Percentiles rank a stretch among this genome's conserved stretches.
Conservation (phyloP, 208 protist species). For the Leishmania martiniquensis region DNA sequence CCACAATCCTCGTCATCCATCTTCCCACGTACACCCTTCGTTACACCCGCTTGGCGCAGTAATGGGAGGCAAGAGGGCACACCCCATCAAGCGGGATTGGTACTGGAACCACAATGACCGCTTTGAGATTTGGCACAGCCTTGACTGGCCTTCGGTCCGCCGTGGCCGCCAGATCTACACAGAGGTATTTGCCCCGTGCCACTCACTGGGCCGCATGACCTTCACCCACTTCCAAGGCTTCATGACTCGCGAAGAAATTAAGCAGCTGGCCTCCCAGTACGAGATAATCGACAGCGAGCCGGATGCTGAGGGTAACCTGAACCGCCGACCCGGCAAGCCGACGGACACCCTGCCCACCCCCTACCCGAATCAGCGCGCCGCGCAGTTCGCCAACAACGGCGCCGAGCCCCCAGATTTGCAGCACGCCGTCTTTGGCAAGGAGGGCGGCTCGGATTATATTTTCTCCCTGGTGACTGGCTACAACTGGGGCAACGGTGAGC, state of each 20-base stretch:
- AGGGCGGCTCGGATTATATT: constrained; percentile 97
- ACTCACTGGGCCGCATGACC: constrained; percentile 95
- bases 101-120: constrained; percentile 92
- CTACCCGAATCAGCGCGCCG: constrained; percentile 98
- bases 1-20: not conserved
- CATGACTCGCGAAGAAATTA: constrained; percentile 97
- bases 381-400: constrained; percentile 96
- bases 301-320: constrained; percentile 96
- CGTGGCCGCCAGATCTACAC: constrained; percentile 98
- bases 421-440: constrained; percentile 96
- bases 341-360: constrained; percentile 97
- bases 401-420: constrained; percentile 98
- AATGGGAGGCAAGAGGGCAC: constrained; percentile 87
- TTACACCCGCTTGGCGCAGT: constrained; percentile 19
- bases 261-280: constrained; percentile 92
- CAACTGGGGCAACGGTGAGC: constrained; percentile 94
- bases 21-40: not conserved
- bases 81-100: constrained; percentile 88
- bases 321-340: constrained; percentile 96
- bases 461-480: constrained; percentile 99
- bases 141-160: constrained; percentile 93
- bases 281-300: constrained; percentile 96
- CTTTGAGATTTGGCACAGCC: constrained; percentile 90
- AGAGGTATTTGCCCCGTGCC: constrained; percentile 98
- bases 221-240: constrained; percentile 98